Conservation (phyloP, 202 grass and related monocot genomes). For the Carex arenaria region DNA sequence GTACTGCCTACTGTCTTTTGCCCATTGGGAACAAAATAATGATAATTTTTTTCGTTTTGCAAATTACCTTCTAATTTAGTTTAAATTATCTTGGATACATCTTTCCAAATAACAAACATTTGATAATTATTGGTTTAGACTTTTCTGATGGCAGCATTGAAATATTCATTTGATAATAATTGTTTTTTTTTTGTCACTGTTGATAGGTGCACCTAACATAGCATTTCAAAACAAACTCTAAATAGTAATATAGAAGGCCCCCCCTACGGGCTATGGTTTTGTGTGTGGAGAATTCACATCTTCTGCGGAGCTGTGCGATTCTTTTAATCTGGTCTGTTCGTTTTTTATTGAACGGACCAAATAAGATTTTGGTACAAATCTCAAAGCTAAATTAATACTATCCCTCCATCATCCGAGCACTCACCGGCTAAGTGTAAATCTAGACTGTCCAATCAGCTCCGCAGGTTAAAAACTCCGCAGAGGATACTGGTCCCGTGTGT, state of each 20-base stretch:
- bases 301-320: too few species aligned
- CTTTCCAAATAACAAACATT: not conserved
- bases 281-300: too few species aligned
- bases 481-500: too few species aligned
- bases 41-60: too few species aligned
- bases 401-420: too few species aligned
- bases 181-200: not conserved
- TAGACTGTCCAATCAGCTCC: too few species aligned
- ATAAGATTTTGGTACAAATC: too few species aligned
- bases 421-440: too few species aligned
- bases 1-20: not conserved
- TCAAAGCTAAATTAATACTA: too few species aligned
- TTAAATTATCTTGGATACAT: not conserved
- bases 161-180: not conserved
- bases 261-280: not conserved
- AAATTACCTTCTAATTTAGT: not conserved
- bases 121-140: not conserved
- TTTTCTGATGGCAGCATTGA: not conserved
- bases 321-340: too few species aligned
- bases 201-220: slow-evolving; percentile 8
- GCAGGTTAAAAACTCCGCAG: too few species aligned
- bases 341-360: too few species aligned
- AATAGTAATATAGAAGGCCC: not conserved
- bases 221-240: slow-evolving; percentile 6
- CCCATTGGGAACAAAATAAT: not conserved